Evolutionary conservation across 768 basidiomycete species (phyloP).

Genomic region (Mycena epipterygia): DNA sequence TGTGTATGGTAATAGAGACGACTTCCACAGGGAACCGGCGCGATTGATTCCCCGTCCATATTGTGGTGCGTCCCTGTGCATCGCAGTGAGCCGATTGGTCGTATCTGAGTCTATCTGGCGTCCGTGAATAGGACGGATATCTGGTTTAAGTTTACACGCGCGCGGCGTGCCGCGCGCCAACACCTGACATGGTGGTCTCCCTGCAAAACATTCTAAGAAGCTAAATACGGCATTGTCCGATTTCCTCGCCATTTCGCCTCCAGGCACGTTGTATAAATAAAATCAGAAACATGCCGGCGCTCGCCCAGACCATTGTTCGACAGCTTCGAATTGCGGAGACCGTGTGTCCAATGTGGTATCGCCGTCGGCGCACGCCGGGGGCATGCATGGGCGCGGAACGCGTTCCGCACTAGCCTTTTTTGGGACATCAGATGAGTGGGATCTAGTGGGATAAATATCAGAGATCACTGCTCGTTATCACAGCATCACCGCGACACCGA

Average conservation of each 20-base stretch:
- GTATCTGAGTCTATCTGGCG: background rate
- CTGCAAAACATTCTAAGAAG: slow-evolving; percentile 7
- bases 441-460: background rate
- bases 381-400: background rate
- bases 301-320: background rate
- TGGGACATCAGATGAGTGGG: slow-evolving; percentile 18
- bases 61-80: background rate
- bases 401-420: slow-evolving; percentile 25
- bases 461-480: background rate
- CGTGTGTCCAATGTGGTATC: slow-evolving; percentile 15
- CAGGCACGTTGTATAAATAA: slow-evolving; percentile 4
- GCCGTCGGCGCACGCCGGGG: background rate
- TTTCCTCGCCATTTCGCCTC: slow-evolving; percentile 14
- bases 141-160: slow-evolving; percentile 17
- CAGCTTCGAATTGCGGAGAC: slow-evolving; percentile 18
- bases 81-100: slow-evolving; percentile 14
- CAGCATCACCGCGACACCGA: background rate
- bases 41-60: background rate
- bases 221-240: slow-evolving; percentile 30
- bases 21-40: background rate
- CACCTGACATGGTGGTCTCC: slow-evolving; percentile 6
- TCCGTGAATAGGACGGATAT: slow-evolving; percentile 4
- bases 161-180: slow-evolving; percentile 2
- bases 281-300: background rate
- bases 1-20: slow-evolving; percentile 16